A percentile compares a stretch with the other conserved stretches of the same genome.
These are phyloP conservation scores for Metarhizium guizhouense DNA, from an alignment of 2,329 filamentous ascomycete species.

Conservation along the genomic window DNA sequence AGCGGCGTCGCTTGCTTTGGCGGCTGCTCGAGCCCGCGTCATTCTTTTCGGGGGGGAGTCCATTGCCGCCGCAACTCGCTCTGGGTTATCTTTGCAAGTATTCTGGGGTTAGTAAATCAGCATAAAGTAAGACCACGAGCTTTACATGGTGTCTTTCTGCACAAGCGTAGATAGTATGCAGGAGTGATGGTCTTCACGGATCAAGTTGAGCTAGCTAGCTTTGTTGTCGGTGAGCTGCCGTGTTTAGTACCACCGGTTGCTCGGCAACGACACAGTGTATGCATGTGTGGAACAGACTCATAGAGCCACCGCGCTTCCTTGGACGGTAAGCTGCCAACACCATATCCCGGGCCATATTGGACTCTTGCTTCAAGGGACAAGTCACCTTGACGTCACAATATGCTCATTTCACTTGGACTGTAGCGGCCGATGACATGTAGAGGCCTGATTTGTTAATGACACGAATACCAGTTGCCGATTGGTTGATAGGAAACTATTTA, in stretches of 20 bases:
- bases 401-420: no score
- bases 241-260: slow-evolving; percentile 5
- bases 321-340: no score
- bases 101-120: slow-evolving; percentile 5
- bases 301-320: background rate
- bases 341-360: no score
- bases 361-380: no score
- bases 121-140: slow-evolving; percentile 7
- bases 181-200: background rate
- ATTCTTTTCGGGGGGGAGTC: slow-evolving; percentile 52
- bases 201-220: background rate
- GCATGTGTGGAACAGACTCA: background rate
- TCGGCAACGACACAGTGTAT: slow-evolving; percentile 10
- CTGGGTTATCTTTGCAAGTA: background rate
- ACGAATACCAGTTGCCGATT: no score
- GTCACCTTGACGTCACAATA: no score
- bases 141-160: slow-evolving; percentile 18
- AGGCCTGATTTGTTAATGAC: no score
- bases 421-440: no score
- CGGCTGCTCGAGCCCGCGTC: slow-evolving; percentile 41
- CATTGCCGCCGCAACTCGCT: slow-evolving; percentile 21
- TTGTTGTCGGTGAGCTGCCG: slow-evolving; percentile 7
- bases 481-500: no score
- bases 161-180: slow-evolving; percentile 5
- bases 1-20: slow-evolving; percentile 29